Evolutionary conservation across 768 basidiomycete genomes (phyloP).

Genomic region (Suillus weaverae): DNA sequence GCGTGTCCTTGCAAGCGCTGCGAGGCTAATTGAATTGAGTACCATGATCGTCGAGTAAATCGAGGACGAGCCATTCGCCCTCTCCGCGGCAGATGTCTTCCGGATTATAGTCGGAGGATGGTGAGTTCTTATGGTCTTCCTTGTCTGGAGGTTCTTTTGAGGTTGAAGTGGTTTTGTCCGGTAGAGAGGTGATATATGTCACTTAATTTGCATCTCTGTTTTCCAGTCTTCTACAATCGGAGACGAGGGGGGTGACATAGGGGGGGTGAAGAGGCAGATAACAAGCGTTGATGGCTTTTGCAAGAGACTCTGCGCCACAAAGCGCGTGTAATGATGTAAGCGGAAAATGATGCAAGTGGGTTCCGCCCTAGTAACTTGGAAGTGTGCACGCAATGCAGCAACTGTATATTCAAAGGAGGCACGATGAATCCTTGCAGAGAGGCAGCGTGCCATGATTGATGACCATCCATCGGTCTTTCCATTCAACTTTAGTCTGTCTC

Average conservation of each 20-base stretch:
- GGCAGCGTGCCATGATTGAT: conserved; percentile 56
- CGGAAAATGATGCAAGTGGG: conserved; percentile 40
- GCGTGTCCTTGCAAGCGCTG: no score
- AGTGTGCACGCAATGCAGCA: background rate
- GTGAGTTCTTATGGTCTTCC: conserved; percentile 2
- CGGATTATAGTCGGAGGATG: conserved; percentile 2
- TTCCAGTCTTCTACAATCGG: conserved; percentile 19
- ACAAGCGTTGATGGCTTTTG: conserved; percentile 26
- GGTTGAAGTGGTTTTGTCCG: background rate
- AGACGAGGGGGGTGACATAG: conserved; percentile 27
- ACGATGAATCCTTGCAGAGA: conserved; percentile 57
- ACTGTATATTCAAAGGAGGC: conserved; percentile 19
- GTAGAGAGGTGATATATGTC: background rate
- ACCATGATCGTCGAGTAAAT: conserved; percentile 51
- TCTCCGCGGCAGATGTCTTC: conserved; percentile 20
- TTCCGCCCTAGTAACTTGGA: conserved; percentile 35
- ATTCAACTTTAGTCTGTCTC: conserved; percentile 48
- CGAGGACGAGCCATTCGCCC: conserved; percentile 53
- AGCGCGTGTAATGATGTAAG: conserved; percentile 43
- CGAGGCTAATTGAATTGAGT: conserved; percentile 7
- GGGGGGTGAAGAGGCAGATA: conserved; percentile 18
- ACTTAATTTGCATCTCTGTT: conserved; percentile 7
- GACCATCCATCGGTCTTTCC: conserved; percentile 65
- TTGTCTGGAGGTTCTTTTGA: conserved; percentile 9
- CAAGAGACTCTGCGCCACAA: conserved; percentile 45